A percentile compares a stretch with the other conserved stretches of the same genome.
These are phyloP conservation scores for Endoconidiophora laricicola DNA, from an alignment of 2,329 filamentous ascomycete genomes.

Conservation along the genomic window DNA sequence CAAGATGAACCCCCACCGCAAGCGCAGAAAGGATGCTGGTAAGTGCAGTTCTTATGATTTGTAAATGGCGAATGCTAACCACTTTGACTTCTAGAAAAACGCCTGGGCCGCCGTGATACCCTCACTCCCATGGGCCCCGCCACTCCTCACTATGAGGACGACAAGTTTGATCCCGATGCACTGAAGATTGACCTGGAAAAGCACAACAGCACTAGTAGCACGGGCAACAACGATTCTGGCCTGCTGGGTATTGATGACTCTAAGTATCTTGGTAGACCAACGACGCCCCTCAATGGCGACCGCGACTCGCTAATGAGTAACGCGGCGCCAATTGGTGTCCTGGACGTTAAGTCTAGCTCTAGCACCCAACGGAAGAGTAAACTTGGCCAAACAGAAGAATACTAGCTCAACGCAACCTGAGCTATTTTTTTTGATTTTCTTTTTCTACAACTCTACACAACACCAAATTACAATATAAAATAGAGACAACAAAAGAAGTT, in stretches of 20 bases:
- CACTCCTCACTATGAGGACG: conserved; percentile 44
- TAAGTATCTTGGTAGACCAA: conserved; percentile 9
- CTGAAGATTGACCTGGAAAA: background rate
- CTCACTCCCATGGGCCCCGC: conserved; percentile 77
- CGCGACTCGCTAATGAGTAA: conserved; percentile 21
- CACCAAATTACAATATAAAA: too few species aligned
- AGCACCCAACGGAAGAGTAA: too few species aligned
- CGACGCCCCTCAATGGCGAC: conserved; percentile 14
- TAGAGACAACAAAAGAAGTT: too few species aligned
- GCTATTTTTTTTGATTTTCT: too few species aligned
- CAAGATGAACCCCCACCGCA: conserved; percentile 79
- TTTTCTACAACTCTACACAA: too few species aligned
- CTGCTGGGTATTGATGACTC: too few species aligned
- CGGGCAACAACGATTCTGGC: too few species aligned
- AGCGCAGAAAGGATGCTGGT: conserved; percentile 78
- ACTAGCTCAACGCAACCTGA: too few species aligned
- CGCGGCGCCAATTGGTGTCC: conserved; percentile 21
- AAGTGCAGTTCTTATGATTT: conserved; percentile 25
- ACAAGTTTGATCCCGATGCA: too few species aligned
- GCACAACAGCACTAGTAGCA: conserved; percentile 16
- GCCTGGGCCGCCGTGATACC: conserved; percentile 44
- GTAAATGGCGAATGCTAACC: conserved; percentile 17
- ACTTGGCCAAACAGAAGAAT: too few species aligned
- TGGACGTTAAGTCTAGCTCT: background rate
- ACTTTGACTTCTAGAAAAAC: conserved; percentile 42